A percentile compares a stretch with the other conserved stretches of the same genome.
phyloP scores from a whole-genome alignment of 176 grass and related monocot genomes.

The barley (Hordeum vulgare) region MorexV3_pseudomolecules_assembly NC_058520.1:121158426-121158925 shows the following conservation, averaged over 20 bases:
- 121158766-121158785: neutral
- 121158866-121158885: neutral
- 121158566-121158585: neutral
- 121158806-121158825: neutral
- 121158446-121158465: no score
- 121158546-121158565: neutral
- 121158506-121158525: neutral
- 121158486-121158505: neutral
- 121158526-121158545: neutral
- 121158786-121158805: neutral
- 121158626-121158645: neutral
- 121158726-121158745: neutral
- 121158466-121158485: neutral
- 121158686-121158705: conserved; percentile 2
- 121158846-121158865: neutral
- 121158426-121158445: no score
- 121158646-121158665: neutral
- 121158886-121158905: conserved; percentile 54
- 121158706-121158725: neutral
- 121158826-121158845: conserved; percentile 2
- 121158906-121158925: conserved; percentile 36
- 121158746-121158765: neutral
- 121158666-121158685: conserved; percentile 9
- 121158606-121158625: neutral
- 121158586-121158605: neutral